Evolutionary conservation across 805 yeast species (phyloP), one percentile per base, ranked within the genome.

Genomic region (Nakazawaea populi): DNA sequence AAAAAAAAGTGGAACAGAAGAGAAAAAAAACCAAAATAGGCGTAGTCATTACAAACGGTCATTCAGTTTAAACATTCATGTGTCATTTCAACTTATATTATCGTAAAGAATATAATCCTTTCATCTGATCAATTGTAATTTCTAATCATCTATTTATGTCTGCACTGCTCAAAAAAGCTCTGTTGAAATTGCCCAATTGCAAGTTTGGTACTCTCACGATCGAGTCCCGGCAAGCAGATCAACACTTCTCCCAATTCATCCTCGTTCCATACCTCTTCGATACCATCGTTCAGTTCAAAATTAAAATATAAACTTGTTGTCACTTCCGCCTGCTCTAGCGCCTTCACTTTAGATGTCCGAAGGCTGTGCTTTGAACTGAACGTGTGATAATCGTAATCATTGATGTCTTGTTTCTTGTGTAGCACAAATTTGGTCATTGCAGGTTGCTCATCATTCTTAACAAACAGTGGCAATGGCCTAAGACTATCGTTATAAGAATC

Each of bases 281-380:
- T 55, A 8, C 63, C 57, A 12, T 44, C 46, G 42, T 49, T 45
- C 42, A 40, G 44, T 27, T 50, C 53, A 28, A 42, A 50, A 37
- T 42, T 46, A 52, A 66, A 68, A 48, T 56, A 63, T 44, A 61
- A 47, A 42, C 57, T 61, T 7, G 68, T 52, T 4, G 72, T 65
- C 52, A 62, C 52, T 47, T 69, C 73, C 5, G 69, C 65, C 47
- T 68, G 70, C 51, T 69, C 72, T 52, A 68, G 60, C 5, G 71
- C 72, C 43, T 63, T 58, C 4, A 69, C 57, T 53, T 68, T 69
- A 24, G 69, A 63, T 11, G 61, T 37, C 47, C 72, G 48, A 39
- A 69, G 47, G 24, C 70, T 70, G 46, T 66, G 68, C 2, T 50
- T 58, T 1, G 69, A 59, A 49, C 66, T 60, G 53, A 69, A 69